A percentile compares a stretch with the other conserved stretches of the same genome.
These are phyloP conservation scores for Mortierella sp. DNA, from an alignment of 371 early-diverging fungal genomes.

Conservation along the genomic window DNA sequence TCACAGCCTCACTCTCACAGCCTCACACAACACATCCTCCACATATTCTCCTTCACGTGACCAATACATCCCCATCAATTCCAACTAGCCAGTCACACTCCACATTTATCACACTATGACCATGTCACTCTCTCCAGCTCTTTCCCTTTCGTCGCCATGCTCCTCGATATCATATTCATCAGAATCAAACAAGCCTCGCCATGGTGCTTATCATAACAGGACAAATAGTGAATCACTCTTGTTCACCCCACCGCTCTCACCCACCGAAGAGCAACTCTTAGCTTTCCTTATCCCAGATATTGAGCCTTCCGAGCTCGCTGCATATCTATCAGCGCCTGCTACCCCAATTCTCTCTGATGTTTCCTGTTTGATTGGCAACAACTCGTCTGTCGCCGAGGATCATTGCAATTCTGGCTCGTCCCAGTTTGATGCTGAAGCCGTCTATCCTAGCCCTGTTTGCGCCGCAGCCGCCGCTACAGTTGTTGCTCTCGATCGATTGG, in stretches of 20 bases:
- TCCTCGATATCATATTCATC: constrained; percentile 7
- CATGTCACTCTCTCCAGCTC: constrained; percentile 20
- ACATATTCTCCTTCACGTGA: constrained; percentile 12
- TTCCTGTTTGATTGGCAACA: constrained; percentile 41
- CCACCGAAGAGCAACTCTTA: constrained; percentile 51
- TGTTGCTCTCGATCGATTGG: constrained; percentile 40
- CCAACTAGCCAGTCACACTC: constrained; percentile 6
- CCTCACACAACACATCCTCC: constrained; percentile 1
- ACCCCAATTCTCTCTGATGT: constrained; percentile 51
- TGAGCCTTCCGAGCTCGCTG: constrained; percentile 52
- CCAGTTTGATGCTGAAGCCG: constrained; percentile 16
- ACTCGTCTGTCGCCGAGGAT: constrained; percentile 9
- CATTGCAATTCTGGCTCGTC: not conserved
- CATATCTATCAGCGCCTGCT: constrained; percentile 46
- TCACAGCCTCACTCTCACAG: not conserved
- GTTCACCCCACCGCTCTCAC: constrained; percentile 55
- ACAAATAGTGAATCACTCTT: constrained; percentile 41
- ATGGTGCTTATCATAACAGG: constrained; percentile 18
- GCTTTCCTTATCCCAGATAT: constrained; percentile 57
- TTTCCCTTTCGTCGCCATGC: constrained; percentile 9
- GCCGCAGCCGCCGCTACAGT: constrained; percentile 53
- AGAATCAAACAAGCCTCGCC: constrained; percentile 1
- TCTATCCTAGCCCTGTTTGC: constrained; percentile 55
- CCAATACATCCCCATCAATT: not conserved
- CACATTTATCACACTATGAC: constrained; percentile 5